A percentile compares a stretch with the other conserved stretches of the same genome.
Evolutionary conservation across 2,329 filamentous ascomycete genomes (phyloP).

Genomic region (Neonectria ditissima): DNA sequence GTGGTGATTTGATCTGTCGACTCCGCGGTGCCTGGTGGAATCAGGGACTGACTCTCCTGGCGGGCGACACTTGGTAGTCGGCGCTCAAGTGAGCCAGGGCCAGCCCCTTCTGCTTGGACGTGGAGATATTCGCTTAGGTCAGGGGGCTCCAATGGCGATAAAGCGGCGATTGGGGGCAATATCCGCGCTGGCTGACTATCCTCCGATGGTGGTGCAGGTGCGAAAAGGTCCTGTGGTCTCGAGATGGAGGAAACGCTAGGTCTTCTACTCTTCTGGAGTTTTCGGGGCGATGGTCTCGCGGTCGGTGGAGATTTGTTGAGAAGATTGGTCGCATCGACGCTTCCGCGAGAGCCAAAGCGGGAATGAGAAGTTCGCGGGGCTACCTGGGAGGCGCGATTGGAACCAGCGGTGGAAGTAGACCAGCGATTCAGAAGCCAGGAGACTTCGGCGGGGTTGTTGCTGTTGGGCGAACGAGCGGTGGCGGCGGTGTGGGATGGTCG

Average conservation of each 20-base stretch:
- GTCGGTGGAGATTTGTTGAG: slow-evolving; percentile 47
- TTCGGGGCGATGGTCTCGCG: slow-evolving; percentile 49
- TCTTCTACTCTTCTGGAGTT: slow-evolving; percentile 53
- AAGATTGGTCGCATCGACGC: slow-evolving; percentile 56
- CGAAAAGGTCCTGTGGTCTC: slow-evolving; percentile 26
- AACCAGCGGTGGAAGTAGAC: slow-evolving; percentile 65
- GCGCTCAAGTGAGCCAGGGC: slow-evolving; percentile 42
- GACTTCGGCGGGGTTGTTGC: slow-evolving; percentile 55
- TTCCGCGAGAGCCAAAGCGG: slow-evolving; percentile 56
- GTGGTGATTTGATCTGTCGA: slow-evolving; percentile 32
- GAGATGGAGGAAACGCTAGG: slow-evolving; percentile 43
- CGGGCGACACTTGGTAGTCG: slow-evolving; percentile 38
- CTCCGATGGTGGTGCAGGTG: slow-evolving; percentile 25
- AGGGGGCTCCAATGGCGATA: slow-evolving; percentile 42
- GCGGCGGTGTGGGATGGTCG: slow-evolving; percentile 24
- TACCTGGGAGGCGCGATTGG: slow-evolving; percentile 57
- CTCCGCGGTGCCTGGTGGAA: slow-evolving; percentile 27
- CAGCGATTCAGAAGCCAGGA: slow-evolving; percentile 64
- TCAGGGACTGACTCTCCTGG: slow-evolving; percentile 47
- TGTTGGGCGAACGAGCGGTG: slow-evolving; percentile 44
- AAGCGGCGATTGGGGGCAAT: slow-evolving; percentile 42
- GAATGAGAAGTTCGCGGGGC: slow-evolving; percentile 48
- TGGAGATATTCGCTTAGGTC: slow-evolving; percentile 38
- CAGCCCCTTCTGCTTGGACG: slow-evolving; percentile 42
- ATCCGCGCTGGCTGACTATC: slow-evolving; percentile 31